Evolutionary conservation across 495 filamentous ascomycete genomes (phyloP).

Genomic region (Xylaria castorea): DNA sequence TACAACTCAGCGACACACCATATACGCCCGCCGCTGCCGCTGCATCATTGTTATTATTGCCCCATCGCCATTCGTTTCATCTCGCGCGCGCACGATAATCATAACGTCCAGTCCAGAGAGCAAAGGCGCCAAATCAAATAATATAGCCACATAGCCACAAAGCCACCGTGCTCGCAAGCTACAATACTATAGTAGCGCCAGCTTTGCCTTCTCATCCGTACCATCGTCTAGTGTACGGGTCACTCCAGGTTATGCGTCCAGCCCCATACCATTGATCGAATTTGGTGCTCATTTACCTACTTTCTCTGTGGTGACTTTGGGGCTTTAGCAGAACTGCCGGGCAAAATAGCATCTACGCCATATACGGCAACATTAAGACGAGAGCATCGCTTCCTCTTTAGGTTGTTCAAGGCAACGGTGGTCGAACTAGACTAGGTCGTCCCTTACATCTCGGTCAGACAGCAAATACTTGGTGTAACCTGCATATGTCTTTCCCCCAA

Average conservation of each 20-base stretch:
- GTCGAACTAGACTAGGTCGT: constrained; percentile 19
- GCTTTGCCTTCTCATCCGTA: constrained; percentile 11
- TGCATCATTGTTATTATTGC: constrained; percentile 22
- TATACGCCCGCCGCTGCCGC: background rate
- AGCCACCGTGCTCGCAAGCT: background rate
- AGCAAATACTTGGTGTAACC: constrained; percentile 21
- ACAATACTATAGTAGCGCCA: constrained; percentile 12
- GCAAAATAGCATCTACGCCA: constrained; percentile 15
- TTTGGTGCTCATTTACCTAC: background rate
- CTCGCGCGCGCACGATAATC: constrained; percentile 10
- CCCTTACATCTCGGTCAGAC: constrained; percentile 18
- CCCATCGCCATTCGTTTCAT: constrained; percentile 21
- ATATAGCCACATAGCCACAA: constrained; percentile 6
- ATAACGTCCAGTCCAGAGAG: background rate
- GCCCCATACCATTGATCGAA: background rate
- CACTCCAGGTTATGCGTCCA: background rate
- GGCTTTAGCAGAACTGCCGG: background rate
- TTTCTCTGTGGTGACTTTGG: background rate
- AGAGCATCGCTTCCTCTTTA: constrained; percentile 25
- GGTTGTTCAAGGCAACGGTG: constrained; percentile 8
- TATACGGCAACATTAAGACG: background rate
- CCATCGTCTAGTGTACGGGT: background rate
- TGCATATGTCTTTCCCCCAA: constrained; percentile 23
- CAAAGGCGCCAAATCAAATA: background rate
- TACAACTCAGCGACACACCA: constrained; percentile 6